Evolutionary conservation across 208 protist species (phyloP).

Genomic region (Strigomonas oncopelti): DNA sequence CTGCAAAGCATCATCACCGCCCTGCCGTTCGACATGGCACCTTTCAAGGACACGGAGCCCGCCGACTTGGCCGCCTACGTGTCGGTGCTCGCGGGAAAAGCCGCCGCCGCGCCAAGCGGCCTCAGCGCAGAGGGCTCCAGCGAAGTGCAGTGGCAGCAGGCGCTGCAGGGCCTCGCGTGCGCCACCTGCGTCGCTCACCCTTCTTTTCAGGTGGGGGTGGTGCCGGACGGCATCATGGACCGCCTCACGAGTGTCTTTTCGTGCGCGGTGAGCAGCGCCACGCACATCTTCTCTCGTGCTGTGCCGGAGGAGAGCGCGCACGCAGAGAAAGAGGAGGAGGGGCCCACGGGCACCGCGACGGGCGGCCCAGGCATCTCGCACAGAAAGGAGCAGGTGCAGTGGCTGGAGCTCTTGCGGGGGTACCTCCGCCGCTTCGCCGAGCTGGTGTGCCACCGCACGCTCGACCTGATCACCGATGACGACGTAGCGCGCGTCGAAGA

Average conservation of each 20-base stretch:
- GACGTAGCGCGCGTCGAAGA: slow-evolving; percentile 76
- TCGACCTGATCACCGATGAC: slow-evolving; percentile 41
- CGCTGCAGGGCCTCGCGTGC: slow-evolving; percentile 40
- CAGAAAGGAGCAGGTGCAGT: slow-evolving; percentile 15
- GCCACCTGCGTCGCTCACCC: slow-evolving; percentile 49
- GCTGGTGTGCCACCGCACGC: slow-evolving; percentile 32
- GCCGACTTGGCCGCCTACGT: slow-evolving; percentile 27
- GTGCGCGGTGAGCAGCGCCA: slow-evolving; percentile 31
- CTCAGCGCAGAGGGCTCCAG: neutral
- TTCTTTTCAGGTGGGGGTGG: slow-evolving; percentile 35
- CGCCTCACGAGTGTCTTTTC: slow-evolving; percentile 43
- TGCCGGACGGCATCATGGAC: slow-evolving; percentile 42
- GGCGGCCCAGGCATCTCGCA: neutral
- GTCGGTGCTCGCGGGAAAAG: slow-evolving; percentile 13
- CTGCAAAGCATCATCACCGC: slow-evolving; percentile 26
- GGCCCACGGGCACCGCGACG: neutral
- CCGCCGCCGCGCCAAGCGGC: neutral
- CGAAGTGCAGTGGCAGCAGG: slow-evolving; percentile 1
- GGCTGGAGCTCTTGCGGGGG: slow-evolving; percentile 53
- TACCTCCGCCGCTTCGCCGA: slow-evolving; percentile 43
- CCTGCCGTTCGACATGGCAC: slow-evolving; percentile 33
- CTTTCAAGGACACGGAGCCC: slow-evolving; percentile 30
- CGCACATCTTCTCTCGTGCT: slow-evolving; percentile 13
- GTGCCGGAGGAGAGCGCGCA: slow-evolving; percentile 12
- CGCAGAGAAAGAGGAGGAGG: neutral